A percentile compares a stretch with the other conserved stretches of the same genome.
These are phyloP conservation scores for Hypomontagnella monticulosa DNA, from an alignment of 495 filamentous ascomycete genomes.

Conservation along the genomic window DNA sequence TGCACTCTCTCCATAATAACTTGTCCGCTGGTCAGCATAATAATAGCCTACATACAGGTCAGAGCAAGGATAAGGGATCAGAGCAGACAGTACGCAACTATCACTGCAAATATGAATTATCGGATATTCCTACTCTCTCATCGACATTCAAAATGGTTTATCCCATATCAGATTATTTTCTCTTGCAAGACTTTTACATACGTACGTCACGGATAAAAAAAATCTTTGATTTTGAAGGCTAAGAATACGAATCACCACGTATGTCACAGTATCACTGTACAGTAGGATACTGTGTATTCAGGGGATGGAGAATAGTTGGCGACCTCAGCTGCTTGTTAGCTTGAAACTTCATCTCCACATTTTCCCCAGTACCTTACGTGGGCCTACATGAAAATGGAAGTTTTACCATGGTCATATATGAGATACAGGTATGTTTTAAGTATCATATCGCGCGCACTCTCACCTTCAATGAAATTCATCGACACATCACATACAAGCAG, in stretches of 20 bases:
- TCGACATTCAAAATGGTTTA: neutral
- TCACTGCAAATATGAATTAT: neutral
- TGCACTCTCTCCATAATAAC: conserved; percentile 20
- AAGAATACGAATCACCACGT: too few relatives aligned
- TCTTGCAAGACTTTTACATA: too few relatives aligned
- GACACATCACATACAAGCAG: too few relatives aligned
- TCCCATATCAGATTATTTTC: too few relatives aligned
- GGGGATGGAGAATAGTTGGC: conserved; percentile 22
- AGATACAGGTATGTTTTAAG: neutral
- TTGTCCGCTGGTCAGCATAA: conserved; percentile 8
- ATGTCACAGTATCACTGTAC: conserved; percentile 5
- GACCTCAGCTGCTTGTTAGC: conserved; percentile 36
- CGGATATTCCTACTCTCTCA: conserved; percentile 1
- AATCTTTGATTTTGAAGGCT: too few relatives aligned
- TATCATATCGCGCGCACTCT: neutral
- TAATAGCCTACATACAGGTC: conserved; percentile 25
- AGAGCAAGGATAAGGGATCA: conserved; percentile 32
- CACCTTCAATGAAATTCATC: neutral
- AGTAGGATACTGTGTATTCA: conserved; percentile 5
- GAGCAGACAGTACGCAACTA: conserved; percentile 1
- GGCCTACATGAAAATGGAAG: conserved; percentile 9
- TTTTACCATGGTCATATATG: neutral
- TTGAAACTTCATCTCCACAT: conserved; percentile 31
- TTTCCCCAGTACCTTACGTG: conserved; percentile 31
- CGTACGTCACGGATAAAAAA: too few relatives aligned